phyloP scores from a whole-genome alignment of 108 stramenopile species.

The Stephanodiscus triporus region DNA sequence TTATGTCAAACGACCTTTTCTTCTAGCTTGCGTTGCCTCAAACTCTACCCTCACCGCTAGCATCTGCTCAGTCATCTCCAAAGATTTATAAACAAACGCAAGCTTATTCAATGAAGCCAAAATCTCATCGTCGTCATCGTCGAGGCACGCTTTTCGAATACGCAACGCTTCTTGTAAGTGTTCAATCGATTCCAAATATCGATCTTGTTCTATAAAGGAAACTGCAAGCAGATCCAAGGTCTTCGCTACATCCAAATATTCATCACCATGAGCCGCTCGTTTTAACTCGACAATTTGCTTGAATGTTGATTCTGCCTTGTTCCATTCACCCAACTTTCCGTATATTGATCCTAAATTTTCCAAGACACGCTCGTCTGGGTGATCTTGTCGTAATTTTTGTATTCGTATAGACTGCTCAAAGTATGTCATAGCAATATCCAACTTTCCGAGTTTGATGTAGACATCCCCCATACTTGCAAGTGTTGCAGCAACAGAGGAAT shows the following conservation, averaged over 20 bases:
- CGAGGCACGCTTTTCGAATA: constrained; percentile 46
- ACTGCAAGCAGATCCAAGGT: constrained; percentile 52
- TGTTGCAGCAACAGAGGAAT: constrained; percentile 49
- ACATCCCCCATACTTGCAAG: constrained; percentile 55
- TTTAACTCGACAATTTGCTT: constrained; percentile 42
- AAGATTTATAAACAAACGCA: constrained; percentile 52
- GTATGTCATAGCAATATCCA: constrained; percentile 47
- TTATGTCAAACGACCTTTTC: background rate
- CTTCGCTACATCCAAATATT: constrained; percentile 44
- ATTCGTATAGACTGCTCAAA: constrained; percentile 50
- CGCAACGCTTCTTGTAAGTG: constrained; percentile 52
- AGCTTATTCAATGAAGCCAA: constrained; percentile 52
- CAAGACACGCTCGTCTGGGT: constrained; percentile 42
- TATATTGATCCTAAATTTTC: constrained; percentile 55
- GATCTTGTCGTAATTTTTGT: constrained; percentile 35
- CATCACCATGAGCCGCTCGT: constrained; percentile 35
- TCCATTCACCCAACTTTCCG: constrained; percentile 53
- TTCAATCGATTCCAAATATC: constrained; percentile 38
- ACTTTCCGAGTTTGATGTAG: constrained; percentile 47
- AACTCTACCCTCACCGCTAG: constrained; percentile 39
- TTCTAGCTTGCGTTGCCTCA: constrained; percentile 38
- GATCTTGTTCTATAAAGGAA: constrained; percentile 55
- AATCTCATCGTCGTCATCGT: constrained; percentile 41
- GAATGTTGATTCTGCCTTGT: constrained; percentile 48
- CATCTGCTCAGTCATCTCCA: constrained; percentile 52